A percentile compares a stretch with the other conserved stretches of the same genome.
phyloP scores from a whole-genome alignment of 2,329 filamentous ascomycete species.

The Fusarium sororula region DNA sequence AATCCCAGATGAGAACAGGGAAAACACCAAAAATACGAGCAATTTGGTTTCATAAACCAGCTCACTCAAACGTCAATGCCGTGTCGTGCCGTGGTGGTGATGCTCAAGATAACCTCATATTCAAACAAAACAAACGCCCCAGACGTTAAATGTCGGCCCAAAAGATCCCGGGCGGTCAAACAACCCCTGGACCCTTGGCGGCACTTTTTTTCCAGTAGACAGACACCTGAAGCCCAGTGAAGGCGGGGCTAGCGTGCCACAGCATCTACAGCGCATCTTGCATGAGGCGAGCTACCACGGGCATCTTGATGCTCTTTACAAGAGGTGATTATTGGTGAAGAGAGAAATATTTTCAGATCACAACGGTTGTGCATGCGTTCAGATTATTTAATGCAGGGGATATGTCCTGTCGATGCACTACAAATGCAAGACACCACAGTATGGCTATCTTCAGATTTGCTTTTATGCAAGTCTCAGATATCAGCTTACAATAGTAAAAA shows the following conservation, averaged over 20 bases:
- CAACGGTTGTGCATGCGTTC: background rate
- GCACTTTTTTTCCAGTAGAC: conserved; percentile 19
- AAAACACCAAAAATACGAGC: background rate
- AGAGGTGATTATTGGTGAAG: background rate
- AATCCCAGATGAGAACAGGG: background rate
- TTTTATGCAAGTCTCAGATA: background rate
- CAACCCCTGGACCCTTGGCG: conserved; percentile 4
- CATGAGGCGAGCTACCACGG: background rate
- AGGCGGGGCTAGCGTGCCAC: conserved; percentile 9
- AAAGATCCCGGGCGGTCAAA: conserved; percentile 42
- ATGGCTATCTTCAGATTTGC: background rate
- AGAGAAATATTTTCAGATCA: background rate
- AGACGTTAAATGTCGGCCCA: conserved; percentile 27
- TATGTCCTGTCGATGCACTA: background rate
- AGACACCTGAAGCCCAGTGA: conserved; percentile 11
- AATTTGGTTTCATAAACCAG: background rate
- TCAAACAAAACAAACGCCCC: conserved; percentile 27
- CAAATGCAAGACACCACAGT: background rate
- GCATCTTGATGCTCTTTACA: background rate
- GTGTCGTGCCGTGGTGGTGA: background rate
- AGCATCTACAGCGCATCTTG: conserved; percentile 32
- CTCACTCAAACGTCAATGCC: background rate
- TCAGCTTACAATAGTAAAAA: background rate
- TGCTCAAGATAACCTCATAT: conserved; percentile 23
- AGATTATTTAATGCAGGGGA: background rate